Conservation (phyloP, 1,284 basidiomycete genomes). For the Tilletia setariae region DNA sequence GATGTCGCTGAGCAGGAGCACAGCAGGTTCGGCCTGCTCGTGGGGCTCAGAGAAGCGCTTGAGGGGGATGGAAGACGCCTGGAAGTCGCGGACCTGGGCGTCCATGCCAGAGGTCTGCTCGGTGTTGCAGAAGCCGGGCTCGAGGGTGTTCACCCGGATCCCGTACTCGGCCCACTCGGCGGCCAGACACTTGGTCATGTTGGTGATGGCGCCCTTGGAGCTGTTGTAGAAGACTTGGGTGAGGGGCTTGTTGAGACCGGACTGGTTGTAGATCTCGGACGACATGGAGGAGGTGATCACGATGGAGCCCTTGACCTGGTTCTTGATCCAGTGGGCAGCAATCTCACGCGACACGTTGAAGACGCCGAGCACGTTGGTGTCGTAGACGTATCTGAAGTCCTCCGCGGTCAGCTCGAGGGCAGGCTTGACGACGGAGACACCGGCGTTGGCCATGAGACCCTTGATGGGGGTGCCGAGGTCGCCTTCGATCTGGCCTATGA, state of each 20-base stretch:
- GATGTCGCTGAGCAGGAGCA: conserved; percentile 50
- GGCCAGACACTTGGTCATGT: conserved; percentile 54
- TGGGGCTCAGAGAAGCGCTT: conserved; percentile 51
- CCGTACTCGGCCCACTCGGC: conserved; percentile 52
- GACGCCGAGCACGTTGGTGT: conserved; percentile 54
- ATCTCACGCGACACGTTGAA: conserved; percentile 53
- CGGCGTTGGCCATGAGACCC: conserved; percentile 50
- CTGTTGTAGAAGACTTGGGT: conserved; percentile 54
- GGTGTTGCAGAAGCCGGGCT: conserved; percentile 45
- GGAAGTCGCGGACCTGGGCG: conserved; percentile 49
- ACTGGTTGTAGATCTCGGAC: conserved; percentile 54
- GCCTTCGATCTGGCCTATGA: conserved; percentile 42
- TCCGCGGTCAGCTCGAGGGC: conserved; percentile 52
- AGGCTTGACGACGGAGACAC: conserved; percentile 53
- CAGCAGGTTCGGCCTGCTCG: conserved; percentile 51
- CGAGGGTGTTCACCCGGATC: conserved; percentile 53
- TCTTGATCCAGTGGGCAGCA: conserved; percentile 53
- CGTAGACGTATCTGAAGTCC: conserved; percentile 53
- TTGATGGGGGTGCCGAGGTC: conserved; percentile 48
- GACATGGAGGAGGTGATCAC: conserved; percentile 54
- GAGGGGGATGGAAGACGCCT: conserved; percentile 50
- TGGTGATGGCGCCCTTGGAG: conserved; percentile 48
- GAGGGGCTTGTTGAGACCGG: conserved; percentile 46
- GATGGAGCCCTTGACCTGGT: conserved; percentile 52
- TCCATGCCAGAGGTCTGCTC: conserved; percentile 55